phyloP scores from a whole-genome alignment of 179 eudicot species.

The Drosera spatulata region DNA sequence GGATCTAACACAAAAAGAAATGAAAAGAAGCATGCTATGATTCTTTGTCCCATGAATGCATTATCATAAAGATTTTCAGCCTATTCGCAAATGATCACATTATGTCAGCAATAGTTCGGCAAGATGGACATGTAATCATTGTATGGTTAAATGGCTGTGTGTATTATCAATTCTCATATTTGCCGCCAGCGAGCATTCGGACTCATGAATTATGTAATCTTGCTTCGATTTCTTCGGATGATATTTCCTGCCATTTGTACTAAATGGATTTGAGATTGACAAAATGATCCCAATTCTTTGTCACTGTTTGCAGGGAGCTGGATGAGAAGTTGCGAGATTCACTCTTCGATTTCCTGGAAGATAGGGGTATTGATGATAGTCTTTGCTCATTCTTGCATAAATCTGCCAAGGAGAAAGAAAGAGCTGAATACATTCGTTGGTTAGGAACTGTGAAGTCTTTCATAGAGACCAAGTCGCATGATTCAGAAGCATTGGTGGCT shows the following conservation, averaged over 20 bases:
- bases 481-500: no score
- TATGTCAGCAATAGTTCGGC: no score
- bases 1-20: no score
- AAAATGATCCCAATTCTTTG: neutral
- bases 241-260: neutral
- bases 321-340: slow-evolving; percentile 74
- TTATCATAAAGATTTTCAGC: no score
- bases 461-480: slow-evolving; percentile 17
- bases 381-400: slow-evolving; percentile 61
- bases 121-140: no score
- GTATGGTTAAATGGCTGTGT: no score
- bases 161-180: no score
- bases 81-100: no score
- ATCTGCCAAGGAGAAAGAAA: slow-evolving; percentile 52
- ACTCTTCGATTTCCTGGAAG: slow-evolving; percentile 64
- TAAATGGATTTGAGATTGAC: neutral
- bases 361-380: slow-evolving; percentile 66
- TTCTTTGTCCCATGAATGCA: no score
- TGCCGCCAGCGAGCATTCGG: no score
- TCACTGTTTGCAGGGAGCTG: slow-evolving; percentile 50
- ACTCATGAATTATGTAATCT: no score
- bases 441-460: slow-evolving; percentile 46
- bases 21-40: no score
- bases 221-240: neutral
- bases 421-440: slow-evolving; percentile 62